Base-by-base conservation (phyloP, 106 monocot genomes). In the Posidonia australis region DNA sequence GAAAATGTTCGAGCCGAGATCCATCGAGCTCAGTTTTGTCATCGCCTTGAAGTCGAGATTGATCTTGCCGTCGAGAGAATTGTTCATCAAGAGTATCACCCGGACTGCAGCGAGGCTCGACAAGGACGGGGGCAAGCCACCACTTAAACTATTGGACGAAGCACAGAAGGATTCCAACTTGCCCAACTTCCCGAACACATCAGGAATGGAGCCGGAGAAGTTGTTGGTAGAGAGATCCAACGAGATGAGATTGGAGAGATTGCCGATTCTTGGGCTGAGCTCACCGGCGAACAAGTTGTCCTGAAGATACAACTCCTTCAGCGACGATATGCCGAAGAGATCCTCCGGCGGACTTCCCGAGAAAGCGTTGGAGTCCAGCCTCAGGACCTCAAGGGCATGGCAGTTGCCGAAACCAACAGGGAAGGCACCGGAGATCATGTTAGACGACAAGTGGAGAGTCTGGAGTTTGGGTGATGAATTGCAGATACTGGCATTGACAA, bases 341-440 rank as follows among this genome's bases (percentile, higher is more conserved):
- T 89, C 93, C 47, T 84, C 83, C 14, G 89, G 86, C 59, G 89
- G 67, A 29, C 31, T 41, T 16, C 93, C 89, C 9, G 61, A 53
- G 10, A 93, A 51, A 2, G 23, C 23, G 57, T 89, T 96, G 26
- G 62, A 17, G 11, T 83, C 82, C 3, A 98, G 10, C 16, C 42
- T 60, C n/a, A 98, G 87, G 77, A 87, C 77, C 19, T 48, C 44
- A 3, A 87, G 74, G 5, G 62, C 72, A 30, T 62, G 32, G 72
- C 96, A 98, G 59, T 84, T 84, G 2, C 82, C 82, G 12, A 98
- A 85, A 0, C 90, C 96, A 10, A 51, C 45, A 10, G 90, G 87
- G 43, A 98, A 70, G 13, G 68, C 54, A 10, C 87, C 84, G 2
- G 53, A 48, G 43, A 98, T 75, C 0, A 21, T 25, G 62, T 98